A percentile compares a stretch with the other conserved stretches of the same genome.
Conservation (phyloP, 495 filamentous ascomycete genomes). For the Daldinia loculata region DNA sequence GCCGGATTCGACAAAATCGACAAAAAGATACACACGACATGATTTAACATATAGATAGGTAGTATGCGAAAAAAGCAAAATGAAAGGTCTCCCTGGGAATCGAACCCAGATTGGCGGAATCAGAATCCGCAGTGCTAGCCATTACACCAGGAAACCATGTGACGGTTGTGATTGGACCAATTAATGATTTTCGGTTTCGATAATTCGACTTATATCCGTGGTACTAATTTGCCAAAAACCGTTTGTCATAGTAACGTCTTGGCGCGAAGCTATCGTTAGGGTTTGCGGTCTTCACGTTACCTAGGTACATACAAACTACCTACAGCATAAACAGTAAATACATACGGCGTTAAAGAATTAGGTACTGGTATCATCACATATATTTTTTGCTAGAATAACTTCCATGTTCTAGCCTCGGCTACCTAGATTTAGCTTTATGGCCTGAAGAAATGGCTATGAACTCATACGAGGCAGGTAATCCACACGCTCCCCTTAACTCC, state of each 20-base stretch:
- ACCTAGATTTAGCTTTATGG: too few relatives aligned
- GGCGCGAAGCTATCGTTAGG: not conserved
- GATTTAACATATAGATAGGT: not conserved
- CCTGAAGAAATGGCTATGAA: too few relatives aligned
- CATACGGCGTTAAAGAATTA: too few relatives aligned
- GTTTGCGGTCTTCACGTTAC: too few relatives aligned
- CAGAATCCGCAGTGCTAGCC: constrained; percentile 44
- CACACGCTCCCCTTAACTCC: not conserved
- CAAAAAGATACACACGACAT: not conserved
- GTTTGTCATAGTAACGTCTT: not conserved
- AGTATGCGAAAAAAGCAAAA: not conserved
- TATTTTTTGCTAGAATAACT: too few relatives aligned
- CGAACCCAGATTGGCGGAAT: constrained; percentile 51
- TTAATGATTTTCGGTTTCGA: not conserved
- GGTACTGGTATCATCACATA: too few relatives aligned
- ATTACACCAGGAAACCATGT: constrained; percentile 42
- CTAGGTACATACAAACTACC: too few relatives aligned
- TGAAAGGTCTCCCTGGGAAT: constrained; percentile 50
- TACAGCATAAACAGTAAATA: too few relatives aligned
- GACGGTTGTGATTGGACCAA: constrained; percentile 16
- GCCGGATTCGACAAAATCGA: too few relatives aligned
- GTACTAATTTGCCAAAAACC: not conserved
- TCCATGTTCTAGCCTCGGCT: too few relatives aligned
- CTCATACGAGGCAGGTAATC: not conserved
- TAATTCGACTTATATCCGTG: not conserved